Percentiles rank a stretch among this genome's conserved stretches.
Evolutionary conservation across 805 yeast species (phyloP).

Genomic region (Soucietia sequanensis): DNA sequence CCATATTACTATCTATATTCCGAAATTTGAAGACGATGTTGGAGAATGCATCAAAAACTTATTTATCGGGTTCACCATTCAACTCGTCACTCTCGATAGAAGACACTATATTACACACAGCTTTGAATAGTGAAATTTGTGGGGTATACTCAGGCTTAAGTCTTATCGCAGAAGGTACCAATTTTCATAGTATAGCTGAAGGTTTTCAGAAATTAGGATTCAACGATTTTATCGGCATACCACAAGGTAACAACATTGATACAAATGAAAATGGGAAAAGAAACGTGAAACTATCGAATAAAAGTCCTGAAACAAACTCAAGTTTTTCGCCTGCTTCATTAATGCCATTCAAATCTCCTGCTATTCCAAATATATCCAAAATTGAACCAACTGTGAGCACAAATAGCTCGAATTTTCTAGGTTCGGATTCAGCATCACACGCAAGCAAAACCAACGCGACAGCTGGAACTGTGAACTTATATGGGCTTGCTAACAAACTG

Average conservation of each 20-base stretch:
- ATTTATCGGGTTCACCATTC: too few species aligned
- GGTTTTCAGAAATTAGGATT: slow-evolving; percentile 4
- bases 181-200: slow-evolving; percentile 1
- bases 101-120: too few species aligned
- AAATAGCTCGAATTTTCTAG: slow-evolving; percentile 4
- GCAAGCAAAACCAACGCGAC: too few species aligned
- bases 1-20: neutral
- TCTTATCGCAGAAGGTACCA: too few species aligned
- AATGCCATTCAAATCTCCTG: slow-evolving; percentile 2
- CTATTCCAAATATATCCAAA: neutral
- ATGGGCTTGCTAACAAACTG: slow-evolving; percentile 4
- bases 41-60: too few species aligned
- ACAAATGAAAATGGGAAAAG: too few species aligned
- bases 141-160: neutral
- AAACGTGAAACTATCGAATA: too few species aligned
- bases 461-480: slow-evolving; percentile 1
- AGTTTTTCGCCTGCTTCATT: too few species aligned
- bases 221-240: too few species aligned
- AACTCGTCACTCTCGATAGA: too few species aligned
- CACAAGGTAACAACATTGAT: too few species aligned
- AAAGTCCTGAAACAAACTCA: too few species aligned
- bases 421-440: neutral
- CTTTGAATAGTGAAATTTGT: neutral
- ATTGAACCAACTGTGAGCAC: slow-evolving; percentile 3
- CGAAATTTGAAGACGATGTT: neutral